Conservation (phyloP, 2,329 filamentous ascomycete species). For the Dryadomyces quercus-mongolicae region DNA sequence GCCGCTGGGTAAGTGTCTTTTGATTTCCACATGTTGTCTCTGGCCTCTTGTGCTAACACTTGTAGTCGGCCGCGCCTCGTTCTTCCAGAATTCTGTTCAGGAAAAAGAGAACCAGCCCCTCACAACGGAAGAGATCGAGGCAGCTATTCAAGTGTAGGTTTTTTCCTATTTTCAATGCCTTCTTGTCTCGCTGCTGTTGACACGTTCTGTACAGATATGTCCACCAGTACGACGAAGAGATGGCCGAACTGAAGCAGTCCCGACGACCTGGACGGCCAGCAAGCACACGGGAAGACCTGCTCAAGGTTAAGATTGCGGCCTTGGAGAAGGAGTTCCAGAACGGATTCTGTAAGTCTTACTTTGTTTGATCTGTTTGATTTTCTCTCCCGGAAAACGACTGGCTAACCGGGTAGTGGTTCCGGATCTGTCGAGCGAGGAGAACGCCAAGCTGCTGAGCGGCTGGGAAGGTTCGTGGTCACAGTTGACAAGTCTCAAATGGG, state of each 20-base stretch:
- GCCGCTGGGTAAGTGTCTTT: constrained; percentile 47
- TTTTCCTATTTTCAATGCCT: not conserved
- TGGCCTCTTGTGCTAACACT: not conserved
- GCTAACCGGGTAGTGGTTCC: constrained; percentile 44
- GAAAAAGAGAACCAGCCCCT: constrained; percentile 39
- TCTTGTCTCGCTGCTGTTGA: too few species aligned
- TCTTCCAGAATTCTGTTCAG: constrained; percentile 44
- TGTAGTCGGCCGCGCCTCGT: constrained; percentile 9
- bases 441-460: constrained; percentile 49
- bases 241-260: constrained; percentile 50
- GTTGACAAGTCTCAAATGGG: constrained; percentile 63
- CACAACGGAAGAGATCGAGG: constrained; percentile 43
- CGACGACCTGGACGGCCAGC: constrained; percentile 71
- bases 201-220: constrained; percentile 37
- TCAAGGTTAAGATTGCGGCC: constrained; percentile 56
- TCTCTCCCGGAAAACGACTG: not conserved
- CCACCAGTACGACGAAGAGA: constrained; percentile 59
- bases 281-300: constrained; percentile 61
- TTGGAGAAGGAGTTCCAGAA: constrained; percentile 71
- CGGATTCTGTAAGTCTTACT: constrained; percentile 57
- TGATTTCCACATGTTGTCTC: not conserved
- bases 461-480: constrained; percentile 84
- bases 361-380: too few species aligned
- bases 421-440: constrained; percentile 58
- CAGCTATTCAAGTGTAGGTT: constrained; percentile 46